Conservation (phyloP, 257 asterid genomes). For the Solanum piurae region DNA sequence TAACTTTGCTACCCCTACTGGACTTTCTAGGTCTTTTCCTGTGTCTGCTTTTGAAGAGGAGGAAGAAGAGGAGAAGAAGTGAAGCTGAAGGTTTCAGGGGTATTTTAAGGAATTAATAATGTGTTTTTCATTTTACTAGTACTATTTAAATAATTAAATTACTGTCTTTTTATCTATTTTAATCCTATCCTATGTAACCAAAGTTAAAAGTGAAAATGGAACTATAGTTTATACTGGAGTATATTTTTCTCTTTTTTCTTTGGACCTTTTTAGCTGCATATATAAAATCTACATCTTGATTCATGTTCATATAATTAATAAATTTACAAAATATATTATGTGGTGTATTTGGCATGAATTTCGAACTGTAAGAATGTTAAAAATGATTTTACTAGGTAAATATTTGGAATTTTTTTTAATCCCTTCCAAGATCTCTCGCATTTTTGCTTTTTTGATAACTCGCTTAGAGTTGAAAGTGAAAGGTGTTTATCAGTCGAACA, state of each 20-base stretch:
- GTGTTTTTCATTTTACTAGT: not conserved
- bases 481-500: fast-evolving
- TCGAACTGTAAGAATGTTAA: not conserved
- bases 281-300: not conserved
- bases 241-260: not conserved
- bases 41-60: constrained; percentile 39
- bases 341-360: not conserved
- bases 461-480: no score
- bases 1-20: constrained; percentile 40
- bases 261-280: not conserved
- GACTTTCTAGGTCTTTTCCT: constrained; percentile 53
- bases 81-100: not conserved
- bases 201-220: not conserved
- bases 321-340: not conserved
- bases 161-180: not conserved
- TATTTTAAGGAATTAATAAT: not conserved
- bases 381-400: not conserved
- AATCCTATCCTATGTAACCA: not conserved
- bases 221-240: not conserved
- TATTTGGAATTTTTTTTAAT: not conserved
- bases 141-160: not conserved
- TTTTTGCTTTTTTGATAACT: no score
- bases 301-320: not conserved
- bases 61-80: not conserved
- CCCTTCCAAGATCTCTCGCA: not conserved